phyloP scores from a whole-genome alignment of 495 filamentous ascomycete genomes.

The Bombardia bombarda region DNA sequence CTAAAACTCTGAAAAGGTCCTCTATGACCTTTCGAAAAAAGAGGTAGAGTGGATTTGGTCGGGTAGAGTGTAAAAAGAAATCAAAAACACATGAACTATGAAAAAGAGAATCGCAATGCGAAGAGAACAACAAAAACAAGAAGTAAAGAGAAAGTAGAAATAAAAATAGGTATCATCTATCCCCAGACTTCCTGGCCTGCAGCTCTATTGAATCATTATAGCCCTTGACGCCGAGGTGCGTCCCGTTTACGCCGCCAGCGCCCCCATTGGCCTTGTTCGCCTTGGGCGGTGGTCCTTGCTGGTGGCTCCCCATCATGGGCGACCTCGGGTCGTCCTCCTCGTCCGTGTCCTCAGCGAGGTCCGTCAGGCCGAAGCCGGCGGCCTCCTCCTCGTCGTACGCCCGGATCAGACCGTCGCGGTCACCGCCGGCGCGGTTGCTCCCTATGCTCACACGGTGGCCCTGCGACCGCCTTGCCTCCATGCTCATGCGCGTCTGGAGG shows the following conservation, averaged over 20 bases:
- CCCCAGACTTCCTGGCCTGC: conserved; percentile 30
- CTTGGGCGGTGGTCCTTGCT: too few relatives aligned
- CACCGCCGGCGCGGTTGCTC: conserved; percentile 50
- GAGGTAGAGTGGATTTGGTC: too few relatives aligned
- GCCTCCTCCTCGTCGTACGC: conserved; percentile 71
- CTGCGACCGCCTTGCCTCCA: conserved; percentile 69
- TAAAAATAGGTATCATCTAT: conserved; percentile 12
- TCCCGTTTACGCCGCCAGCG: conserved; percentile 11
- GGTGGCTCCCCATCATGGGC: conserved; percentile 24
- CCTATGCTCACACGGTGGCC: conserved; percentile 35
- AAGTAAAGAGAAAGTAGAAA: not conserved
- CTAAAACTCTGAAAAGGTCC: too few relatives aligned
- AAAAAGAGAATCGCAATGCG: too few relatives aligned
- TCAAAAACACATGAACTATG: too few relatives aligned
- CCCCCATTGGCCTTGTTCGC: conserved; percentile 5
- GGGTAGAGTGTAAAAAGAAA: too few relatives aligned
- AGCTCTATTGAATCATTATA: conserved; percentile 34
- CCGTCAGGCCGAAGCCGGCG: conserved; percentile 50
- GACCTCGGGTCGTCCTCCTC: conserved; percentile 27
- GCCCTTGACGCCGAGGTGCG: conserved; percentile 11
- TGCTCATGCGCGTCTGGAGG: conserved; percentile 78
- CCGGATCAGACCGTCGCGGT: conserved; percentile 74
- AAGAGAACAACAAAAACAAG: too few relatives aligned
- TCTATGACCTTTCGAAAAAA: too few relatives aligned
- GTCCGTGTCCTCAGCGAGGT: conserved; percentile 66